phyloP scores from a whole-genome alignment of 164 flowering plant species.

The Litsea cubeba region DNA sequence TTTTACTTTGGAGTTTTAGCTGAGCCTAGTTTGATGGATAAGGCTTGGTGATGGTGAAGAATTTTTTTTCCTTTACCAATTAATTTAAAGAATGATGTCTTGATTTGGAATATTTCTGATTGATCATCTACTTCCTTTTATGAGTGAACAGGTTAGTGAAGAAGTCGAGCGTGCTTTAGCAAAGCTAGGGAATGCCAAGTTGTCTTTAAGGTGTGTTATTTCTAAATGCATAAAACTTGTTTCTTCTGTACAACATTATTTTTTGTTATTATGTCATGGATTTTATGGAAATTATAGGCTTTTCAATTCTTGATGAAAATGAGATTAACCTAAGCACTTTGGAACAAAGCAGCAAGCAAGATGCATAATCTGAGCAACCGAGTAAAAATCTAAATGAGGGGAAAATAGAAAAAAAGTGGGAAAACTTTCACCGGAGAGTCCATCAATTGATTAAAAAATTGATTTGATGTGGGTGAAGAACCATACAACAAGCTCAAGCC shows the following conservation, averaged over 20 bases:
- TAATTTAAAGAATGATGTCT: too few relatives aligned
- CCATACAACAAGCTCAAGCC: too few relatives aligned
- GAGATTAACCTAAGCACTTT: not conserved
- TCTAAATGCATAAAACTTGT: not conserved
- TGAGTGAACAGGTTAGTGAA: conserved; percentile 73
- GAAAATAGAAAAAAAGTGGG: too few relatives aligned
- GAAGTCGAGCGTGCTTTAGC: conserved; percentile 95
- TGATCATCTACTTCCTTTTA: too few relatives aligned
- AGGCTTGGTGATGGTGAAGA: too few relatives aligned
- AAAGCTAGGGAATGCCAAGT: conserved; percentile 49
- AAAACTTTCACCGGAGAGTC: too few relatives aligned
- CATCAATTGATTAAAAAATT: too few relatives aligned
- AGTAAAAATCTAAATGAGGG: not conserved
- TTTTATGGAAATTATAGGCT: not conserved
- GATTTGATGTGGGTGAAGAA: too few relatives aligned
- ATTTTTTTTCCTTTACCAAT: too few relatives aligned
- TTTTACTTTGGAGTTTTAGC: too few relatives aligned
- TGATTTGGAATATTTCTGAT: too few relatives aligned
- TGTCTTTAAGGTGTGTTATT: conserved; percentile 29
- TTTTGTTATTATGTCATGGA: not conserved
- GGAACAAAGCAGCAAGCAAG: not conserved
- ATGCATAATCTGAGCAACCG: not conserved
- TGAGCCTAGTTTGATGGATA: too few relatives aligned
- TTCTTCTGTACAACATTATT: not conserved
- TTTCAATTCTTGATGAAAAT: conserved; percentile 1